A percentile compares a stretch with the other conserved stretches of the same genome.
These are phyloP conservation scores for Myxozyma vanderwaltii DNA, from an alignment of 805 yeast genomes.

Conservation along the genomic window DNA sequence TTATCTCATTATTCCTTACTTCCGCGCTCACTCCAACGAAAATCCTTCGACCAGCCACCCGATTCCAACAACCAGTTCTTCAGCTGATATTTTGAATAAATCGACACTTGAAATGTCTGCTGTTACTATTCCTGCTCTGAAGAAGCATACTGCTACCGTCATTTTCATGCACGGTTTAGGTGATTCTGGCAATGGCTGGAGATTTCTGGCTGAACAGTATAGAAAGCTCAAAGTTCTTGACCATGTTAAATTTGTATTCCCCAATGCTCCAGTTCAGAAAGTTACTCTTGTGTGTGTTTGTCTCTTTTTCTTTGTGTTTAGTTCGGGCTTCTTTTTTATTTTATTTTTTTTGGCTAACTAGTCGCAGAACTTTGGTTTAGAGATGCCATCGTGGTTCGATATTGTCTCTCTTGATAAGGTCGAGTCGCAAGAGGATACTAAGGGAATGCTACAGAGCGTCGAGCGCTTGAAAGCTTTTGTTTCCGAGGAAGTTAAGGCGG, in stretches of 20 bases:
- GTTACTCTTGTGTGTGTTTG: constrained; percentile 57
- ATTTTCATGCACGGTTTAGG: constrained; percentile 76
- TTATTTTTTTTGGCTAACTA: not conserved
- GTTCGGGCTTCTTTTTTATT: not conserved
- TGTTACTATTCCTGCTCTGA: constrained; percentile 32
- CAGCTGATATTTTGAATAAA: not conserved
- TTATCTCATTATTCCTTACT: not conserved
- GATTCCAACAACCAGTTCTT: not conserved
- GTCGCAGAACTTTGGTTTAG: constrained; percentile 55
- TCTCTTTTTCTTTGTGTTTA: too few species aligned
- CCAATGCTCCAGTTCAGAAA: constrained; percentile 79
- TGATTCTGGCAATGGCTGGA: constrained; percentile 89
- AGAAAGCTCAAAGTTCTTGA: constrained; percentile 46
- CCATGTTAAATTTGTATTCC: constrained; percentile 76
- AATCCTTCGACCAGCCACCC: not conserved
- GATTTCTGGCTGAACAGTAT: constrained; percentile 70
- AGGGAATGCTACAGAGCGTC: constrained; percentile 45
- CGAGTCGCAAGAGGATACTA: constrained; percentile 40
- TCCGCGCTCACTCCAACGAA: not conserved
- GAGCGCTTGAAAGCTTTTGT: constrained; percentile 40
- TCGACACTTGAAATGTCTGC: constrained; percentile 3
- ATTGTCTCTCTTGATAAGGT: constrained; percentile 38
- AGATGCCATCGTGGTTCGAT: constrained; percentile 81
- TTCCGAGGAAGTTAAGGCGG: constrained; percentile 40
- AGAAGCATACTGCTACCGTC: constrained; percentile 35